phyloP scores from a whole-genome alignment of 2,329 filamentous ascomycete species.

The Claviceps maximensis region DNA sequence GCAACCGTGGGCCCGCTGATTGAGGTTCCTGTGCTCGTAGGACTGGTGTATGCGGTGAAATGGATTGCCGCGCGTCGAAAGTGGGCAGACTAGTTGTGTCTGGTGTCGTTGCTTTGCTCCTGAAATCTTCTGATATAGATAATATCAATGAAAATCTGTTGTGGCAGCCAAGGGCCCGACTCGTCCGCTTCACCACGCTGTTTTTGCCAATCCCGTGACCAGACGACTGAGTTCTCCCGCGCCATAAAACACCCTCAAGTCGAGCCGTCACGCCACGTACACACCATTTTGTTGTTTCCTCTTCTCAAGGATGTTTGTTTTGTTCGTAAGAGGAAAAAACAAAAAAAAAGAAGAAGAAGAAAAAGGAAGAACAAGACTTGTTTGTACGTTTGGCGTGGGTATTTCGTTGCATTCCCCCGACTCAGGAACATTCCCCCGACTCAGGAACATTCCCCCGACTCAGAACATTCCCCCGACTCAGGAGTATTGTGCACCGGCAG shows the following conservation, averaged over 20 bases:
- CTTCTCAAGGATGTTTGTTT: too few relatives aligned
- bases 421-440: too few relatives aligned
- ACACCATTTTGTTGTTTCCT: neutral
- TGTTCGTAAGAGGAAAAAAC: neutral
- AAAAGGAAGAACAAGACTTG: neutral
- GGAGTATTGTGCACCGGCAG: neutral
- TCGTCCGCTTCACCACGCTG: neutral
- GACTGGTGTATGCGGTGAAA: constrained; percentile 53
- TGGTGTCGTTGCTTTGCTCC: too few relatives aligned
- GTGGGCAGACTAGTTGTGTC: constrained; percentile 1
- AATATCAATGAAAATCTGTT: neutral
- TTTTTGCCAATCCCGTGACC: neutral
- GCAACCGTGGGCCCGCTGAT: constrained; percentile 75
- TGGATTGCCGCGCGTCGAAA: constrained; percentile 5
- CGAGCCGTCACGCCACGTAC: neutral
- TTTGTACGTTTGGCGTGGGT: neutral
- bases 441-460: too few relatives aligned
- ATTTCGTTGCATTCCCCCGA: too few relatives aligned
- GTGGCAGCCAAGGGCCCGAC: neutral
- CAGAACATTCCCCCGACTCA: too few relatives aligned
- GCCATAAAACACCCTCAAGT: neutral
- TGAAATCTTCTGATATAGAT: neutral
- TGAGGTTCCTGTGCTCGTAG: constrained; percentile 71
- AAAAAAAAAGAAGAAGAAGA: neutral
- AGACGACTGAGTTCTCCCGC: neutral